Percentiles rank a stretch among this genome's conserved stretches.
Conservation (phyloP, 192 early-diverging fungal genomes). For the Chytriomyces sp. region DNA sequence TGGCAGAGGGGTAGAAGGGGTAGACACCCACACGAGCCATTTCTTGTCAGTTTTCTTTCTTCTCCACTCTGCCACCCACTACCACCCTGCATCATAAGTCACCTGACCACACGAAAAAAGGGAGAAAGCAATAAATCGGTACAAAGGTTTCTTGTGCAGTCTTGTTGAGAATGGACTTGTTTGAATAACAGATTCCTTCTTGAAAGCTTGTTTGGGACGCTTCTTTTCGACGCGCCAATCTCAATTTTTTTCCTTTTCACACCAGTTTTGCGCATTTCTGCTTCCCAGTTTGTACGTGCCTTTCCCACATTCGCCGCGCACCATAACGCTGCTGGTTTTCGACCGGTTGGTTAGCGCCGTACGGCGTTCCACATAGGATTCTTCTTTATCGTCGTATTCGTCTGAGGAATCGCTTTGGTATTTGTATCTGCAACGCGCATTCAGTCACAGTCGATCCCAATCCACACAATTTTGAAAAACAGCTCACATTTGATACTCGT, state of each 20-base stretch:
- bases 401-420: conserved; percentile 14
- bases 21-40: too few species aligned
- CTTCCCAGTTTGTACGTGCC: conserved; percentile 75
- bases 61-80: too few species aligned
- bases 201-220: conserved; percentile 73
- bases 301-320: conserved; percentile 63
- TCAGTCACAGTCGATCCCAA: background rate
- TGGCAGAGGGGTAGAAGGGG: too few species aligned
- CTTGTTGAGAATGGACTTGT: conserved; percentile 56
- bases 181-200: conserved; percentile 68
- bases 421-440: conserved; percentile 1
- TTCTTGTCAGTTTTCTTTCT: too few species aligned
- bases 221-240: conserved; percentile 73
- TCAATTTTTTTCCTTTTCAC: conserved; percentile 79
- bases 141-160: conserved; percentile 38
- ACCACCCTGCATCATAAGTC: too few species aligned
- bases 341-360: conserved; percentile 65
- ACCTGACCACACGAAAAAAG: too few species aligned
- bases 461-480: background rate
- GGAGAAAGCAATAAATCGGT: conserved; percentile 27
- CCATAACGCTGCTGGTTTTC: conserved; percentile 92
- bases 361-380: conserved; percentile 6
- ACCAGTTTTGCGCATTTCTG: conserved; percentile 87
- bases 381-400: conserved; percentile 34
- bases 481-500: conserved; percentile 49